Conservation (phyloP, 805 yeast species). For the Yarrowia hollandica region DNA sequence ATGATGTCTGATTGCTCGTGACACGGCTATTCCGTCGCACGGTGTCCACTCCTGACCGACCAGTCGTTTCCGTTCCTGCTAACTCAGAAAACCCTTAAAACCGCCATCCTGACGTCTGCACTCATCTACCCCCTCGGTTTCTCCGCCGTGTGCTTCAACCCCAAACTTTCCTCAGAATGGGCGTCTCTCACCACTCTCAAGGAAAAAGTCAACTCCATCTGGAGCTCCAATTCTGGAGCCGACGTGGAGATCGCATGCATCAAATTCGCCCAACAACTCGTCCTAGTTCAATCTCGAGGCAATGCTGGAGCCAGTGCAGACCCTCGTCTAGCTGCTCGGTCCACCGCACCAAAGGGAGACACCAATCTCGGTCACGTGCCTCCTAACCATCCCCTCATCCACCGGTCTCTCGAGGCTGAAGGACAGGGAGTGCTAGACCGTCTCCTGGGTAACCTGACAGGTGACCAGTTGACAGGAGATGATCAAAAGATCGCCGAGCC, state of each 20-base stretch:
- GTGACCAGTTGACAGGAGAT: conserved; percentile 47
- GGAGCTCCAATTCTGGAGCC: conserved; percentile 46
- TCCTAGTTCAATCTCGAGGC: conserved; percentile 55
- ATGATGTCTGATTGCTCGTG: no score
- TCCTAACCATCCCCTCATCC: conserved; percentile 65
- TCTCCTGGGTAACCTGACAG: conserved; percentile 56
- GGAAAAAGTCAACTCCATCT: conserved; percentile 56
- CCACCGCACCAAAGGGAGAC: conserved; percentile 33
- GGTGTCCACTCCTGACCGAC: not conserved
- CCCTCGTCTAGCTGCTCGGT: conserved; percentile 38
- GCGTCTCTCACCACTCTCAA: conserved; percentile 55
- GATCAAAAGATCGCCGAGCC: not conserved
- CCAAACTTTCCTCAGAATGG: conserved; percentile 55
- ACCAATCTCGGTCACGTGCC: conserved; percentile 54
- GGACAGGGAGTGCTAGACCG: conserved; percentile 68
- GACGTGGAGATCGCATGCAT: conserved; percentile 69
- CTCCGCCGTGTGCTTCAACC: conserved; percentile 44
- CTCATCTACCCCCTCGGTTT: conserved; percentile 50
- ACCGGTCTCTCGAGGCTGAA: conserved; percentile 63
- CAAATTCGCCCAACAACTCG: conserved; percentile 65
- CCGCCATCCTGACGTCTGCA: not conserved
- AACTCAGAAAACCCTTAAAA: not conserved
- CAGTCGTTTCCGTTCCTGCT: not conserved
- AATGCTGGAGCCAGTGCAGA: conserved; percentile 33
- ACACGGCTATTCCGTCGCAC: no score